Evolutionary conservation across 164 flowering plant species (phyloP), one percentile per base, ranked within the genome.

Genomic region (Cinnamomum chago): DNA sequence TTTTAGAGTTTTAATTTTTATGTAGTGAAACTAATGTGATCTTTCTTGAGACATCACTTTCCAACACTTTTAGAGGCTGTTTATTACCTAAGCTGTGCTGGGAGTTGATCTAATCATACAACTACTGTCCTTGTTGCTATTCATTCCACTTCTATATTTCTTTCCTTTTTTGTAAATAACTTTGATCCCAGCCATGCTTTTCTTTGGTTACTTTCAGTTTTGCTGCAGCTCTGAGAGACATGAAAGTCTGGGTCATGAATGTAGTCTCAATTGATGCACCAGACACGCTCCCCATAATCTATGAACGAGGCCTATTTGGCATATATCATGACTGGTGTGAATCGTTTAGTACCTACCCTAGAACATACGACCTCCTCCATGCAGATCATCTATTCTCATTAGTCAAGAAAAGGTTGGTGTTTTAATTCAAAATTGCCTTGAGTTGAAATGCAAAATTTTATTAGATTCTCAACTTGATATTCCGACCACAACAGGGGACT

Each of bases 251-350:
- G 99, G 99, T 95, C 70, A 92, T 95, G 97, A 95, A 95, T 79
- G 90, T 95, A 58, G 93, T 95, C n/a, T 25, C 91, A 23, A 69
- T 90, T 47, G 92, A 95, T 77, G 82, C 97, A 10, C 89, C 97
- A 23, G 99, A 95, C 79, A 95, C 99, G 6, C 92, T 95, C 20
- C 97, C 98, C 25, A 86, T 95, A 50, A 93, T 95, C 35, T 95
- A 88, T 58, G 99, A 95, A 68, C 89, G 99, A 47, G 99, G 99
- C 67, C 82, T 95, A 4, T 89, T 95, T 73, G 99, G 99, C 1
- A 89, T 93, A 1, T 95, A 95, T 72, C 99, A 95, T 75, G 97
- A 95, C 76, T 95, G 99, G 99, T 95, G 99, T 70, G 96, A 95
- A 82, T 92, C 99, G 18, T 93, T 93, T 79, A 92, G 86, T 82